Evolutionary conservation across 2,329 filamentous ascomycete species (phyloP).

Genomic region (Ceratocystis huliohia): DNA sequence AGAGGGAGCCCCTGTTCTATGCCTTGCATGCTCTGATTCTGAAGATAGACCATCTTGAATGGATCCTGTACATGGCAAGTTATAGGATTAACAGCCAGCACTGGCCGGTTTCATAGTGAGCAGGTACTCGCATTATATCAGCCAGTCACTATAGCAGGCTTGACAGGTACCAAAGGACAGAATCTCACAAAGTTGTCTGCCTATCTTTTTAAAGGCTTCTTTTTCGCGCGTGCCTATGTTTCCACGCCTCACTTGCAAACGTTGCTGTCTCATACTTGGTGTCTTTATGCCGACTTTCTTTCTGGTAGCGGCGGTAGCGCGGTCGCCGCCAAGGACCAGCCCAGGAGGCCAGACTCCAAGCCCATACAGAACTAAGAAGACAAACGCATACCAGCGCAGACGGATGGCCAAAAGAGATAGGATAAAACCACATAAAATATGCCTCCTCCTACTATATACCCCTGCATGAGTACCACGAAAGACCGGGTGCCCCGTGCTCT

Average conservation of each 20-base stretch:
- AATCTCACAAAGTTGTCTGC: background rate
- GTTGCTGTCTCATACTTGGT: background rate
- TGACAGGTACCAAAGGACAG: background rate
- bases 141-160: background rate
- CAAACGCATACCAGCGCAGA: background rate
- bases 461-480: conserved; percentile 5
- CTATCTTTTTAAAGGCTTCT: background rate
- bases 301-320: background rate
- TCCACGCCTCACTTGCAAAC: background rate
- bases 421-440: background rate
- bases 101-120: background rate
- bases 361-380: background rate
- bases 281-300: background rate
- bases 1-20: background rate
- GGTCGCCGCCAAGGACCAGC: background rate
- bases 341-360: background rate
- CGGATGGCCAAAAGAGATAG: too few species aligned
- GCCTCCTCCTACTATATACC: background rate
- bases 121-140: background rate
- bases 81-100: too few species aligned
- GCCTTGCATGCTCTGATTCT: too few species aligned
- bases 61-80: too few species aligned
- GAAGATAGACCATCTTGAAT: too few species aligned
- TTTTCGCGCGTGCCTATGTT: background rate
- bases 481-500: background rate